phyloP scores from a whole-genome alignment of 75 land plant genomes.

The Picea sitchensis region DNA sequence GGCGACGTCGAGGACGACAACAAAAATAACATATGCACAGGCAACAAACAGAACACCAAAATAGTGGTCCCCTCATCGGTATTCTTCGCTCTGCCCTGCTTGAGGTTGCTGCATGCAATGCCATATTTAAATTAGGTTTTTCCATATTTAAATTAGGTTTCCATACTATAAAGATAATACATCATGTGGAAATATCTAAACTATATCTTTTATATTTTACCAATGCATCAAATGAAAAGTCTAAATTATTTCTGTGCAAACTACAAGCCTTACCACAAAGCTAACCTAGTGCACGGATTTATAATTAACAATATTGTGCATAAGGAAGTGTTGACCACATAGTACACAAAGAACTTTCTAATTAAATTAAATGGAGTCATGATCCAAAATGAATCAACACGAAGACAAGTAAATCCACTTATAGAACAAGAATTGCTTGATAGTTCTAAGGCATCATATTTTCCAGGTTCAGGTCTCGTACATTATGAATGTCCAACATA shows the following conservation, averaged over 20 bases:
- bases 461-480: no score
- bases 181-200: background rate
- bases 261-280: background rate
- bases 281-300: background rate
- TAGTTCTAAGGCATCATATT: no score
- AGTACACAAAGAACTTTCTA: background rate
- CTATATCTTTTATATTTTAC: background rate
- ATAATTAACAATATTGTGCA: background rate
- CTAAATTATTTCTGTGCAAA: background rate
- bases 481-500: no score
- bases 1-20: background rate
- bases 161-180: background rate
- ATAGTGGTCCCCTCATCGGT: conserved; percentile 8
- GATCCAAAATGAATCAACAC: background rate
- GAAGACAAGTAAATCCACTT: background rate
- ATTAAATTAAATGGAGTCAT: background rate
- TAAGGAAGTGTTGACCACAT: background rate
- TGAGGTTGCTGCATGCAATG: background rate
- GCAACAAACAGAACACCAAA: background rate
- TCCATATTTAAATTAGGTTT: background rate
- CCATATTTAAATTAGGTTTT: background rate
- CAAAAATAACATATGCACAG: conserved; percentile 8
- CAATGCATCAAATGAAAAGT: background rate
- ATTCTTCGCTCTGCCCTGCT: background rate
- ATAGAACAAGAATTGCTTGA: background rate